Evolutionary conservation across 352 stramenopile genomes (phyloP).

Genomic region (Pythium dissimile): DNA sequence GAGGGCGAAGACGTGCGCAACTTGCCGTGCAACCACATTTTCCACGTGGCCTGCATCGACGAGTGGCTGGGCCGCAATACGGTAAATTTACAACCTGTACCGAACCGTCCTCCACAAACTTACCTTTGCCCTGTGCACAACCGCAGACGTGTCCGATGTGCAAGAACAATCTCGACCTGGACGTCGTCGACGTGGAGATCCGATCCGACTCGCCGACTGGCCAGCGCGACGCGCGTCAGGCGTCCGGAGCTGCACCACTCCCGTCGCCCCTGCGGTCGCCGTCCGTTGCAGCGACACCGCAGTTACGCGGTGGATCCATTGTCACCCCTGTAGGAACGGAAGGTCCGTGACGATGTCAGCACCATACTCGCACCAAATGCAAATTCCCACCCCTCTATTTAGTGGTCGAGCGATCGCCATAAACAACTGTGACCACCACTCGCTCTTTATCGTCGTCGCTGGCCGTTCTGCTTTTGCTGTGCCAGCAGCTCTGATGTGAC

Average conservation of each 20-base stretch:
- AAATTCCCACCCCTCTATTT: constrained; percentile 13
- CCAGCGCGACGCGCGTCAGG: neutral
- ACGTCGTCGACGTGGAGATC: constrained; percentile 42
- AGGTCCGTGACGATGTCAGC: neutral
- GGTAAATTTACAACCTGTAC: constrained; percentile 25
- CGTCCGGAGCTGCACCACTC: neutral
- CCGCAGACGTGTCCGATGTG: constrained; percentile 76
- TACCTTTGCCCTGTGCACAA: no score
- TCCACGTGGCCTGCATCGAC: constrained; percentile 88
- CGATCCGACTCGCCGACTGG: constrained; percentile 7
- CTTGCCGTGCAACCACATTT: constrained; percentile 84
- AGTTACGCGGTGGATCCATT: constrained; percentile 30
- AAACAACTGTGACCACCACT: neutral
- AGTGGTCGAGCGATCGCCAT: neutral
- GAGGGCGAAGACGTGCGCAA: constrained; percentile 72
- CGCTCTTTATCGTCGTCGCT: constrained; percentile 28
- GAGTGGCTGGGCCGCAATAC: constrained; percentile 87
- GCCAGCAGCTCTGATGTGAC: constrained; percentile 55
- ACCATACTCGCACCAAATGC: neutral
- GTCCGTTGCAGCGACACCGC: neutral
- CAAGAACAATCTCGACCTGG: constrained; percentile 72
- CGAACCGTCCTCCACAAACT: no score
- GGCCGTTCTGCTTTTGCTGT: constrained; percentile 31
- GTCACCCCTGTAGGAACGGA: constrained; percentile 28
- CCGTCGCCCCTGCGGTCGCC: neutral